A percentile compares a stretch with the other conserved stretches of the same genome.
phyloP scores from a whole-genome alignment of 1,284 basidiomycete species.

The Ganoderma lucidum region DNA sequence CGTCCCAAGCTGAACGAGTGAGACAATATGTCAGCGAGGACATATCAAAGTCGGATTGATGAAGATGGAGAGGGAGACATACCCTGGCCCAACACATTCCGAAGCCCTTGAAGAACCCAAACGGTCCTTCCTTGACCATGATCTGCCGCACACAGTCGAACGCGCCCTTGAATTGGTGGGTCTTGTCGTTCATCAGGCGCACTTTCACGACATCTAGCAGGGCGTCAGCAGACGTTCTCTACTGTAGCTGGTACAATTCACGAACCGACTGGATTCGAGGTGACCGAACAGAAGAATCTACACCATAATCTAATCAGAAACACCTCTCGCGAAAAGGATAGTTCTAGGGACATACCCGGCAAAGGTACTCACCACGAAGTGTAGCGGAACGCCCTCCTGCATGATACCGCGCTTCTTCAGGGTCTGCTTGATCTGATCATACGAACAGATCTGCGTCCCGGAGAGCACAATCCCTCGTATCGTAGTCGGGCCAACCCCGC shows the following conservation, averaged over 20 bases:
- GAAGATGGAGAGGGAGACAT: slow-evolving; percentile 22
- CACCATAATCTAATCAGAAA: not conserved
- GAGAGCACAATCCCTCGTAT: slow-evolving; percentile 47
- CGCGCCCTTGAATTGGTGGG: slow-evolving; percentile 41
- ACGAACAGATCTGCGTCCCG: slow-evolving; percentile 48
- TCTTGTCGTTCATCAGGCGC: slow-evolving; percentile 51
- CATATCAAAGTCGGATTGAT: not conserved
- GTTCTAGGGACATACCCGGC: slow-evolving; percentile 40
- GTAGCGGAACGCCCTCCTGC: slow-evolving; percentile 46
- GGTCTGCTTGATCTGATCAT: slow-evolving; percentile 49
- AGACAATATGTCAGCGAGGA: not conserved
- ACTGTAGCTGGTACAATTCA: not conserved
- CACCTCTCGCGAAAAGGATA: not conserved
- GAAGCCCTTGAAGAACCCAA: slow-evolving; percentile 50
- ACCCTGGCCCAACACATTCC: slow-evolving; percentile 51
- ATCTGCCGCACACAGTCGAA: slow-evolving; percentile 44
- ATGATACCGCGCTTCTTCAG: slow-evolving; percentile 44
- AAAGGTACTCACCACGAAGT: slow-evolving; percentile 47
- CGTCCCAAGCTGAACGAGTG: slow-evolving; percentile 41
- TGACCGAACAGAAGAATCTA: slow-evolving; percentile 49
- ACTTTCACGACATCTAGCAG: slow-evolving; percentile 49
- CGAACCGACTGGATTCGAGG: slow-evolving; percentile 49
- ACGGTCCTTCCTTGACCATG: slow-evolving; percentile 43
- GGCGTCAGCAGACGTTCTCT: not conserved
- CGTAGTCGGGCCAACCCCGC: slow-evolving; percentile 48